Evolutionary conservation across 2,329 filamentous ascomycete genomes (phyloP).

Genomic region (Diplodia mutila): DNA sequence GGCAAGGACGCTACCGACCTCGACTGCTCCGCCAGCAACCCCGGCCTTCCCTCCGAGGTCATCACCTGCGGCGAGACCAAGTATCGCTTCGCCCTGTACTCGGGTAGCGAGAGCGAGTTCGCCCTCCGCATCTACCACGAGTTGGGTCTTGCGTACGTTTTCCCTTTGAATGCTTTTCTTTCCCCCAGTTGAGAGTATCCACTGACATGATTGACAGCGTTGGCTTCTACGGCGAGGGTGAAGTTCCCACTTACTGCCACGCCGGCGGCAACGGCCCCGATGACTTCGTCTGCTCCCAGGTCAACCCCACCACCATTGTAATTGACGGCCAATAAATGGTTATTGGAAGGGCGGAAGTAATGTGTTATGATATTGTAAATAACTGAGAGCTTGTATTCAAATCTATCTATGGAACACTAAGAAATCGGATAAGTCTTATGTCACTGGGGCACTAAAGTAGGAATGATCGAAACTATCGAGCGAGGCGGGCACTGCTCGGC

Average conservation of each 20-base stretch:
- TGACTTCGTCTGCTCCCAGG: conserved; percentile 22
- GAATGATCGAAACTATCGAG: too few species aligned
- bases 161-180: too few species aligned
- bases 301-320: conserved; percentile 3
- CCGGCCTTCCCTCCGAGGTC: not conserved
- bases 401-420: not conserved
- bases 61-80: conserved; percentile 19
- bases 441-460: too few species aligned
- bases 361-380: not conserved
- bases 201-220: not conserved
- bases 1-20: conserved; percentile 1
- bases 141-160: conserved; percentile 16
- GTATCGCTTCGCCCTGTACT: conserved; percentile 13
- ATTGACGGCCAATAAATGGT: conserved; percentile 1
- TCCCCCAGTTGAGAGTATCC: too few species aligned
- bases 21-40: conserved; percentile 11
- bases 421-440: too few species aligned
- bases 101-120: conserved; percentile 3
- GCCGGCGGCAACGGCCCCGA: conserved; percentile 20
- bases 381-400: not conserved
- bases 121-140: conserved; percentile 22
- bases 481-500: too few species aligned
- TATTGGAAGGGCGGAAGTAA: not conserved
- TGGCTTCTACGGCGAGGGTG: conserved; percentile 5
- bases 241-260: conserved; percentile 14